Conservation (phyloP, 352 stramenopile species). For the Globisporangium echinulatum region DNA sequence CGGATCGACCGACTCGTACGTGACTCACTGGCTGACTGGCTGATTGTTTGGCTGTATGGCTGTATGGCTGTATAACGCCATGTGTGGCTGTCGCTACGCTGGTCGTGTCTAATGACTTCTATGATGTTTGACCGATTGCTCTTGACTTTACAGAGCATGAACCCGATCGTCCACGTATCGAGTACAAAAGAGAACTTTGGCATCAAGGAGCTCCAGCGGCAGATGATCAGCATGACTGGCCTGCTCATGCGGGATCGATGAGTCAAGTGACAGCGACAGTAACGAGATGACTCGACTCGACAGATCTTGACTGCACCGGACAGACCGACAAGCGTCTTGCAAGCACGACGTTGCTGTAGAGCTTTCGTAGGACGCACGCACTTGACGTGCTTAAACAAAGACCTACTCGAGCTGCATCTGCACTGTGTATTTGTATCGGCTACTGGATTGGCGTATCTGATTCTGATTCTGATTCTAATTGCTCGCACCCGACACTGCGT, state of each 20-base stretch:
- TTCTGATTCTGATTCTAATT: too few relatives aligned
- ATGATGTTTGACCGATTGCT: neutral
- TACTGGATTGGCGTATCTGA: too few relatives aligned
- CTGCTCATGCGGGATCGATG: slow-evolving; percentile 18
- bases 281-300: neutral
- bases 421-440: too few relatives aligned
- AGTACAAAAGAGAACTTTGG: slow-evolving; percentile 77
- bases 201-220: slow-evolving; percentile 67
- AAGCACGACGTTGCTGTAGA: too few relatives aligned
- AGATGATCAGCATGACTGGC: slow-evolving; percentile 60
- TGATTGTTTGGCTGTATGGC: neutral
- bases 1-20: slow-evolving; percentile 47
- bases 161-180: slow-evolving; percentile 71
- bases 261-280: neutral
- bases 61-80: too few relatives aligned
- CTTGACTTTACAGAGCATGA: slow-evolving; percentile 50
- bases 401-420: too few relatives aligned
- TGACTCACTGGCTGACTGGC: neutral
- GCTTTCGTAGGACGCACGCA: too few relatives aligned
- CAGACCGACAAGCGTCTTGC: too few relatives aligned
- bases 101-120: neutral
- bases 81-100: neutral
- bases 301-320: neutral
- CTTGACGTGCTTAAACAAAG: too few relatives aligned
- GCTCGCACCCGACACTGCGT: too few relatives aligned